A percentile compares a stretch with the other conserved stretches of the same genome.
Evolutionary conservation across 495 filamentous ascomycete genomes (phyloP).

Genomic region (Neurospora tetrasperma): DNA sequence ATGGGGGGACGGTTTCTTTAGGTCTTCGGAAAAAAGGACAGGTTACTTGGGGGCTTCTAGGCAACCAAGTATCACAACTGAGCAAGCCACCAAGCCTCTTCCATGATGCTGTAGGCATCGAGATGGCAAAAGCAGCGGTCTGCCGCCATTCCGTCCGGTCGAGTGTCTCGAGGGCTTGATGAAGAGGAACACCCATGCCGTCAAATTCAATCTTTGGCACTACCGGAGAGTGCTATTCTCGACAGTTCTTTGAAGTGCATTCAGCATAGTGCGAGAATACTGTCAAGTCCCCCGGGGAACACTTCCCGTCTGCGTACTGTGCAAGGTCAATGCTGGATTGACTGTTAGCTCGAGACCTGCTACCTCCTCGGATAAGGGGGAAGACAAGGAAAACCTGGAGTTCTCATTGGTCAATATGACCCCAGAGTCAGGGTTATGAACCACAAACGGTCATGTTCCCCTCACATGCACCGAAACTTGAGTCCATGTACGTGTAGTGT

Average conservation of each 20-base stretch:
- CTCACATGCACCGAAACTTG: too few relatives aligned
- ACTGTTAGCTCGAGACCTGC: too few relatives aligned
- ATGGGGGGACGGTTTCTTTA: not conserved
- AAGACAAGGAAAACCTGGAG: too few relatives aligned
- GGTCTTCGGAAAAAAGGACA: not conserved
- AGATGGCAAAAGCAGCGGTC: not conserved
- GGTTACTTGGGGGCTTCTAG: not conserved
- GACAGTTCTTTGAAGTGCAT: not conserved
- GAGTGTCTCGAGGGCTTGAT: not conserved
- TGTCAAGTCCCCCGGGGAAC: too few relatives aligned
- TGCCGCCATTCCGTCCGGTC: not conserved
- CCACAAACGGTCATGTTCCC: too few relatives aligned
- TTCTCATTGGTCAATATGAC: too few relatives aligned
- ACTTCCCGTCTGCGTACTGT: not conserved
- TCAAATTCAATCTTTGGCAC: not conserved
- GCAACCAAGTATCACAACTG: not conserved
- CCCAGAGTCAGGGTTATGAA: too few relatives aligned
- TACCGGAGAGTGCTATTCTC: not conserved
- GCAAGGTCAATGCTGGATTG: too few relatives aligned
- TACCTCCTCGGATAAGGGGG: too few relatives aligned
- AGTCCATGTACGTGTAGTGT: too few relatives aligned
- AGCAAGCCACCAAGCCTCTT: not conserved
- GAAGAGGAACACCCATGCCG: not conserved
- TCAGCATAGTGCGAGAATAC: not conserved
- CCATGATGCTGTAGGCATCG: not conserved